Conservation (phyloP, 768 basidiomycete genomes). For the Suillus ampliporus region DNA sequence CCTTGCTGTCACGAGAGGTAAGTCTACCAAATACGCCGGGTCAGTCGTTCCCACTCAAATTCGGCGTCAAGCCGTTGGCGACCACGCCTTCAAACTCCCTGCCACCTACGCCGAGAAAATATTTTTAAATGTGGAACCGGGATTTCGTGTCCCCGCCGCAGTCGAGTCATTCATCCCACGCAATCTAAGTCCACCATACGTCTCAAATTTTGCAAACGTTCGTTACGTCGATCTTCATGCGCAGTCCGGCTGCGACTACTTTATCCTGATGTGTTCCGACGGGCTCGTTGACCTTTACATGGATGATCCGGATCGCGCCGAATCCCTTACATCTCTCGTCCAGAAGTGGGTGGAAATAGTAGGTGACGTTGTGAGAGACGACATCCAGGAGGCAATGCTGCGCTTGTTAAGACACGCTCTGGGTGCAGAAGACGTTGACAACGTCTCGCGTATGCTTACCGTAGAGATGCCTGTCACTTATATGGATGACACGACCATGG, state of each 20-base stretch:
- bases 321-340: constrained; percentile 28
- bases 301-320: constrained; percentile 22
- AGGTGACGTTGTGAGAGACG: constrained; percentile 14
- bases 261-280: constrained; percentile 57
- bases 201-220: constrained; percentile 51
- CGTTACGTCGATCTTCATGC: constrained; percentile 42
- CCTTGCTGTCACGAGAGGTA: constrained; percentile 43
- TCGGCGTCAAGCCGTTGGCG: constrained; percentile 51
- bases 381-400: constrained; percentile 31
- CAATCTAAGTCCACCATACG: constrained; percentile 58
- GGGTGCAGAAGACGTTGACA: constrained; percentile 48
- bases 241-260: constrained; percentile 29
- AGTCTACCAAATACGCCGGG: constrained; percentile 19
- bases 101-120: constrained; percentile 50
- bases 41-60: not conserved
- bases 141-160: constrained; percentile 42
- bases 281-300: constrained; percentile 48
- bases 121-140: constrained; percentile 47
- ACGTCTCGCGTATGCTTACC: constrained; percentile 52
- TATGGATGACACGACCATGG: constrained; percentile 63
- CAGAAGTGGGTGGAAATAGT: constrained; percentile 45
- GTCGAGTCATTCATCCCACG: constrained; percentile 49
- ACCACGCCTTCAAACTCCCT: constrained; percentile 59
- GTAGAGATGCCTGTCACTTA: constrained; percentile 43
- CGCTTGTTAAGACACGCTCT: constrained; percentile 50